These are phyloP conservation scores for Beta macrorhiza DNA, from an alignment of 179 eudicot species.

Conservation along the genomic window DNA sequence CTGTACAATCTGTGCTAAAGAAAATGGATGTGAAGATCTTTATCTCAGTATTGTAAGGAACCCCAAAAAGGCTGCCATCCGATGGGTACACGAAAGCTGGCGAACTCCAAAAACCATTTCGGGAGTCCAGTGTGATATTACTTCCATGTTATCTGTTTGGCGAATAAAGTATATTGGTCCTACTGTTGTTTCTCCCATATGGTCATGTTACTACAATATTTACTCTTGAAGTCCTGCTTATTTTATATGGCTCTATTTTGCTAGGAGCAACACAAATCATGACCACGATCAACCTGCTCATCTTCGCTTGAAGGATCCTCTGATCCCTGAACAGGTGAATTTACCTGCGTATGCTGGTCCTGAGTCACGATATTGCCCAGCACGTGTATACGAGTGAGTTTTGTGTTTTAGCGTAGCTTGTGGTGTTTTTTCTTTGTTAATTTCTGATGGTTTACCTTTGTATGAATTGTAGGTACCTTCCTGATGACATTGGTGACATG, in stretches of 20 bases:
- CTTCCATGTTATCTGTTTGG: neutral
- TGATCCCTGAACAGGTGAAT: slow-evolving; percentile 62
- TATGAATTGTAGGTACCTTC: slow-evolving; percentile 52
- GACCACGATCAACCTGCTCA: slow-evolving; percentile 97
- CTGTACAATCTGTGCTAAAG: neutral
- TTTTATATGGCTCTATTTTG: neutral
- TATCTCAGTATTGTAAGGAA: too few relatives aligned
- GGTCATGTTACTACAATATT: neutral
- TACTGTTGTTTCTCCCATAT: neutral
- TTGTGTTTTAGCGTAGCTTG: neutral
- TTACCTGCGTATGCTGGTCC: slow-evolving; percentile 80
- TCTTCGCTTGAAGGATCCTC: slow-evolving; percentile 76
- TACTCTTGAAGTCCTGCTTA: slow-evolving; percentile 10
- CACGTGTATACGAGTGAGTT: slow-evolving; percentile 94
- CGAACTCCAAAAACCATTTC: neutral
- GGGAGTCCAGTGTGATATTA: neutral
- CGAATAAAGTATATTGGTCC: neutral
- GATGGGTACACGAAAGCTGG: neutral
- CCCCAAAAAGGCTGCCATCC: too few relatives aligned
- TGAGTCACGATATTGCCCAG: slow-evolving; percentile 94
- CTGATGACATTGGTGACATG: slow-evolving; percentile 66
- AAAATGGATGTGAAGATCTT: too few relatives aligned
- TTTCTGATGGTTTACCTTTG: slow-evolving; percentile 16
- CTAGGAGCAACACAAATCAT: slow-evolving; percentile 95
- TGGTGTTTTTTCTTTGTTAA: slow-evolving; percentile 10